Conservation (phyloP, 1,284 basidiomycete genomes). For the Trametes versicolor region DNA sequence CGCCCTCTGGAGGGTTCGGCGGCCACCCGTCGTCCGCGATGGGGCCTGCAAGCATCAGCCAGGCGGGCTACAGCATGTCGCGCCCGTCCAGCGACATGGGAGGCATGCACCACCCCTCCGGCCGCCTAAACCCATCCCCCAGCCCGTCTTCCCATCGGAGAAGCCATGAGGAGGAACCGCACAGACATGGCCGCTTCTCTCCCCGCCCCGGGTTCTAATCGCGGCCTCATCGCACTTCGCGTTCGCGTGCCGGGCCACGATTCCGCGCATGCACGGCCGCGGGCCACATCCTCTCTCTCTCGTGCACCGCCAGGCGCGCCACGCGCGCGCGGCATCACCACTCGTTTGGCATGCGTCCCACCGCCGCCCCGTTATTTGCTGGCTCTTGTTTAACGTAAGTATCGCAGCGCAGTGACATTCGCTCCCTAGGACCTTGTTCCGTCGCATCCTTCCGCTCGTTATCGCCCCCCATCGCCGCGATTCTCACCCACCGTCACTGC, state of each 20-base stretch:
- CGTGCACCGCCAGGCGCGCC: slow-evolving; percentile 15
- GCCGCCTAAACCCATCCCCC: slow-evolving; percentile 35
- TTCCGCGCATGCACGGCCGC: slow-evolving; percentile 25
- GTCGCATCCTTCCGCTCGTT: slow-evolving; percentile 27
- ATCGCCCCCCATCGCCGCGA: slow-evolving; percentile 33
- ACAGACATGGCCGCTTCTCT: slow-evolving; percentile 33
- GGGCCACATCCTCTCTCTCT: slow-evolving; percentile 4
- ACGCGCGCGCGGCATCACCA: slow-evolving; percentile 13
- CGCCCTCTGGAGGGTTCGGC: slow-evolving; percentile 26
- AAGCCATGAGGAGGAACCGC: slow-evolving; percentile 36
- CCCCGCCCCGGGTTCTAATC: slow-evolving; percentile 33
- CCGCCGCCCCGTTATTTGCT: slow-evolving; percentile 25
- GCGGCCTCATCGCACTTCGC: slow-evolving; percentile 34
- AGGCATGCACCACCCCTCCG: slow-evolving; percentile 27
- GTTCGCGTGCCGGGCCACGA: slow-evolving; percentile 28
- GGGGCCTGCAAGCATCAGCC: slow-evolving; percentile 34
- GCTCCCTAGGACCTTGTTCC: slow-evolving; percentile 26
- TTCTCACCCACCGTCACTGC: slow-evolving; percentile 28
- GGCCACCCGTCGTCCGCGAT: slow-evolving; percentile 26
- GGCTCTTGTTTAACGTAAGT: slow-evolving; percentile 30
- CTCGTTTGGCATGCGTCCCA: slow-evolving; percentile 20
- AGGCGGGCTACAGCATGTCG: slow-evolving; percentile 31
- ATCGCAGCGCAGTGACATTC: slow-evolving; percentile 27
- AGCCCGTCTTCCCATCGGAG: slow-evolving; percentile 36
- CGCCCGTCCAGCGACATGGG: slow-evolving; percentile 33